A percentile compares a stretch with the other conserved stretches of the same genome.
phyloP scores from a whole-genome alignment of 139 green algal genomes.

The Closterium sp. region DNA sequence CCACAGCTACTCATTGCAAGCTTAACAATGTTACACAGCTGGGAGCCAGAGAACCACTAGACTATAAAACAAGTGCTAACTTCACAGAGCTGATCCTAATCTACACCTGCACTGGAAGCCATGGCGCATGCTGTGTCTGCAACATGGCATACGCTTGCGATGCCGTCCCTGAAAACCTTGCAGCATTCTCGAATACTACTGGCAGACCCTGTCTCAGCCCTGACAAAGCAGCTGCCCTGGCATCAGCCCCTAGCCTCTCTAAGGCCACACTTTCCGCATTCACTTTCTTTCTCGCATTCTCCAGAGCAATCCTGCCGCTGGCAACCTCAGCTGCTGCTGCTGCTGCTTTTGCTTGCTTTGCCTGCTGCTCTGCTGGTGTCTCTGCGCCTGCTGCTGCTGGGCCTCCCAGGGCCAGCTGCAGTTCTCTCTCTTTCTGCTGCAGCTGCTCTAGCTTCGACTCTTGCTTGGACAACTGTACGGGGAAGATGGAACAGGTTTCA shows the following conservation, averaged over 20 bases:
- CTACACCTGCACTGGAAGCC: background rate
- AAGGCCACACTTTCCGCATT: constrained; percentile 4
- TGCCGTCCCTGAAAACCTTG: background rate
- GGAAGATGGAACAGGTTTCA: background rate
- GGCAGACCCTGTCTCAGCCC: constrained; percentile 9
- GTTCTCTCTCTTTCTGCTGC: background rate
- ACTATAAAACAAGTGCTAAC: no score
- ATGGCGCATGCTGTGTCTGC: constrained; percentile 13
- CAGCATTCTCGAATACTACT: background rate
- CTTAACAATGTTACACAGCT: no score
- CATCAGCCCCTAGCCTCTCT: background rate
- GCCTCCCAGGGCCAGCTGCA: background rate
- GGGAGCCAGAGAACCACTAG: no score
- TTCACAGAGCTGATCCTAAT: no score
- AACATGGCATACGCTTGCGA: constrained; percentile 17
- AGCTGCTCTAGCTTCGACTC: background rate
- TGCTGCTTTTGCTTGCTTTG: constrained; percentile 7
- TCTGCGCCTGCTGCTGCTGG: background rate
- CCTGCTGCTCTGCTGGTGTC: constrained; percentile 13
- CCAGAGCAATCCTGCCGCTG: background rate
- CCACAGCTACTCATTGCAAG: no score
- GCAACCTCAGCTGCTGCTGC: background rate
- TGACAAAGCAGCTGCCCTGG: background rate
- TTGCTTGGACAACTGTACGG: background rate
- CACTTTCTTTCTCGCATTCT: background rate